A percentile compares a stretch with the other conserved stretches of the same genome.
These are phyloP conservation scores for Leishmania mexicana DNA, from an alignment of 208 protist species.

Conservation along the genomic window DNA sequence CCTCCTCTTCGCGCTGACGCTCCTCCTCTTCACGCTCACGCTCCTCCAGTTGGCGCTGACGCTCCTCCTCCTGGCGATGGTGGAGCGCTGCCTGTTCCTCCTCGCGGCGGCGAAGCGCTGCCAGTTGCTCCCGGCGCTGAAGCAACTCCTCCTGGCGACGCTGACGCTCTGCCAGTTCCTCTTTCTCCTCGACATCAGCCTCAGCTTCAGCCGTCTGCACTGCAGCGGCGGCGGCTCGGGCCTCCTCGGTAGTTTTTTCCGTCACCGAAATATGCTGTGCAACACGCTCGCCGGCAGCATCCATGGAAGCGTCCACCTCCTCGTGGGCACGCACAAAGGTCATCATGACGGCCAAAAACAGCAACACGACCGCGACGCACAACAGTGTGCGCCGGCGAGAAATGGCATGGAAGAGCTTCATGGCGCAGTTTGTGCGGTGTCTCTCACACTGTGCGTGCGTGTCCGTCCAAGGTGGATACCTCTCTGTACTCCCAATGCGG, in stretches of 20 bases:
- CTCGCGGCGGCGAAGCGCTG: too few species aligned
- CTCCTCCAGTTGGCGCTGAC: background rate
- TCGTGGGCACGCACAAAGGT: conserved; percentile 24
- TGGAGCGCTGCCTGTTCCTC: background rate
- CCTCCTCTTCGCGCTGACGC: too few species aligned
- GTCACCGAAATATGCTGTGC: background rate
- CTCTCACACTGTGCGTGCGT: background rate
- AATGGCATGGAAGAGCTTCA: background rate
- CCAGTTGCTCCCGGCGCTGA: too few species aligned
- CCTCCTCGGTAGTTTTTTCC: background rate
- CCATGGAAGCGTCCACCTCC: background rate
- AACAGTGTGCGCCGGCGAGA: conserved; percentile 21
- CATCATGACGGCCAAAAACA: conserved; percentile 13
- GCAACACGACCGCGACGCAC: conserved; percentile 23
- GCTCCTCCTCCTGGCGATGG: background rate
- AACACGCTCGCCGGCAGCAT: background rate
- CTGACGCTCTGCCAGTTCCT: background rate
- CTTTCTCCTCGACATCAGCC: background rate
- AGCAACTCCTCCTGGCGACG: background rate
- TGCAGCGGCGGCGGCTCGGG: background rate
- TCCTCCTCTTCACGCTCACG: background rate
- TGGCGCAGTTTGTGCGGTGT: background rate
- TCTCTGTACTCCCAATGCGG: background rate
- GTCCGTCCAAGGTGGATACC: background rate
- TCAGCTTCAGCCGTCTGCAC: background rate